Base-by-base conservation (phyloP, 2,329 filamentous ascomycete genomes). In the Claviceps arundinis region DNA sequence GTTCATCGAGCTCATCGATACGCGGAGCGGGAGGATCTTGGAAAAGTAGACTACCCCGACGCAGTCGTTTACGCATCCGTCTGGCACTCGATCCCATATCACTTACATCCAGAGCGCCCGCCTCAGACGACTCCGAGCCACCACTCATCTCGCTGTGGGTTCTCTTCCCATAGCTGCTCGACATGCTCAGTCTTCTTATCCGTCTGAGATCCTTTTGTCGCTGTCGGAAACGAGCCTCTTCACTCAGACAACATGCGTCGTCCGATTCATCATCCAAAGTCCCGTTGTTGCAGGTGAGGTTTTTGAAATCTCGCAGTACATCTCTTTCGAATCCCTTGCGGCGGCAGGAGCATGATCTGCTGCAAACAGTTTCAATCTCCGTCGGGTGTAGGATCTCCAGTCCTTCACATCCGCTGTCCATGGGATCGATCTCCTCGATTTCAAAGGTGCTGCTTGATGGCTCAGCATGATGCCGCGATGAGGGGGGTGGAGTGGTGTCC, bases 1-100 rank as follows among this genome's bases (percentile, higher is more conserved):
- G 75, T 61, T 78, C 75, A 16, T 77, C 75, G 1, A 75, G 65
- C 62, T 78, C 75, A 40, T 77, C 73, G 53, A 78, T 78, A 40
- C 72, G 68, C 11, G 72, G 72, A 48, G 69, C 68, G 11, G 72
- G 72, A 37, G 74, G 73, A 53, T 77, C 74, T 19, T 72, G 67
- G 56, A 77, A 75, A 26, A 71, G 67, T n/a, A 75, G 58, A 54
- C 68, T 69, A 45, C 73, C 72, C 42, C 71, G 70, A 38, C 75
- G 70, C 50, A 74, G 60, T 41, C 72, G 69, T 55, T 75, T 70
- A 50, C 70, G 68, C 54, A 76, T 63, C 30, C 73, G 70, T 19
- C 73, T 69, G 9, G 74, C 73, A 55, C 72, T 74, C 14, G 70
- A 73, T 14, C 72, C 73, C 9, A 68, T 67, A 19, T 70, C 67